Percentiles rank a stretch among this genome's conserved stretches.
Conservation (phyloP, 768 basidiomycete genomes). For the Termitomyces sp. region DNA sequence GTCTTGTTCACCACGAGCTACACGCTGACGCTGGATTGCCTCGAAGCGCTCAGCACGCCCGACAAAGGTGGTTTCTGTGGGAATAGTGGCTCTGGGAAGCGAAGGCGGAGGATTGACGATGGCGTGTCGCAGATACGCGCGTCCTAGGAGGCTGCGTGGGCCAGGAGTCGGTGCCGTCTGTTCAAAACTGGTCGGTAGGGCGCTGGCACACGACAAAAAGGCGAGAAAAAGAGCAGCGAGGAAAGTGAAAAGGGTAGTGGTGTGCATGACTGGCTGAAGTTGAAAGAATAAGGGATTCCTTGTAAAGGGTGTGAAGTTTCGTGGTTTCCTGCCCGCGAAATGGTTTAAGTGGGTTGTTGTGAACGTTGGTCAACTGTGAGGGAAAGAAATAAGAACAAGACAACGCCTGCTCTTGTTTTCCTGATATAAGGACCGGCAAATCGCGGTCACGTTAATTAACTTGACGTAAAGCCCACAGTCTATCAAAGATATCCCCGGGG, state of each 20-base stretch:
- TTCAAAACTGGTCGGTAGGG: conserved; percentile 22
- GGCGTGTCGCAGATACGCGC: conserved; percentile 13
- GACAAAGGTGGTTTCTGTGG: not conserved
- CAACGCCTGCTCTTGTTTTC: not conserved
- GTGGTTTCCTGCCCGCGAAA: conserved; percentile 11
- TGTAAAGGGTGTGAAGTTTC: not conserved
- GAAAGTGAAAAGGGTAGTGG: conserved; percentile 21
- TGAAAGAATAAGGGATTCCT: not conserved
- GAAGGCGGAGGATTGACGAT: not conserved
- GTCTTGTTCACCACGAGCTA: not conserved
- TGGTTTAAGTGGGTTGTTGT: not conserved
- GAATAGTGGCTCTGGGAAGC: not conserved
- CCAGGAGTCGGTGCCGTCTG: not conserved
- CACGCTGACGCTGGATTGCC: conserved; percentile 1
- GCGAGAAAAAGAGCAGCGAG: conserved; percentile 28
- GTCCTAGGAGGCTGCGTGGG: conserved; percentile 19
- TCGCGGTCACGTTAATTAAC: not conserved
- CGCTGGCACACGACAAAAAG: conserved; percentile 28
- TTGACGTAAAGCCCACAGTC: not conserved
- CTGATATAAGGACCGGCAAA: not conserved
- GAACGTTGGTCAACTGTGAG: not conserved
- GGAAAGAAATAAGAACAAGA: not conserved
- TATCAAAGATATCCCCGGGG: not conserved
- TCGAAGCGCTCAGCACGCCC: conserved; percentile 8
- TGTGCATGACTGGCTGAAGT: conserved; percentile 28